These are phyloP conservation scores for Phytophthora boehmeriae DNA, from an alignment of 352 stramenopile species.

Conservation along the genomic window DNA sequence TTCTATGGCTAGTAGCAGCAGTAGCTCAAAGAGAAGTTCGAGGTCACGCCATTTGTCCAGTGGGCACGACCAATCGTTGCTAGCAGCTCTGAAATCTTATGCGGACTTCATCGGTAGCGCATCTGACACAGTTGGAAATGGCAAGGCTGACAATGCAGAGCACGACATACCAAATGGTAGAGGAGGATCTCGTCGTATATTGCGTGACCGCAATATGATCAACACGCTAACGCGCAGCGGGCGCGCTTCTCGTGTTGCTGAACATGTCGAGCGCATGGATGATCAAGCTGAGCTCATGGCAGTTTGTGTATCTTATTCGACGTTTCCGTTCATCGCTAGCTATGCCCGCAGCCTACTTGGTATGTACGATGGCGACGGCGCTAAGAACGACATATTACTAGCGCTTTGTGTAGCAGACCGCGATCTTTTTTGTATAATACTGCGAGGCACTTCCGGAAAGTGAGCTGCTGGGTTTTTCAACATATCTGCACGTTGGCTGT, in stretches of 20 bases:
- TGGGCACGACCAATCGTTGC: constrained; percentile 64
- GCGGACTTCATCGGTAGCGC: constrained; percentile 70
- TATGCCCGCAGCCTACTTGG: constrained; percentile 78
- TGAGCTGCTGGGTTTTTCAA: constrained; percentile 81
- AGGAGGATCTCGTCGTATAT: constrained; percentile 10
- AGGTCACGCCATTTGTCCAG: constrained; percentile 40
- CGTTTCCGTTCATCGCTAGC: constrained; percentile 86
- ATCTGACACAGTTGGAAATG: constrained; percentile 6
- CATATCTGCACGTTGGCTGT: constrained; percentile 80
- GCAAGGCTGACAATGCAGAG: constrained; percentile 35
- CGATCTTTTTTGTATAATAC: constrained; percentile 74
- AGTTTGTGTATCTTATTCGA: constrained; percentile 81
- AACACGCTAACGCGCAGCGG: constrained; percentile 77
- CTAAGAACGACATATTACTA: constrained; percentile 63
- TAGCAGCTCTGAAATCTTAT: constrained; percentile 72
- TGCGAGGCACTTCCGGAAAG: constrained; percentile 75
- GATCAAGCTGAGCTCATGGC: constrained; percentile 72
- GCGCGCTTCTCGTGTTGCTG: constrained; percentile 51
- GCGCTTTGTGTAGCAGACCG: constrained; percentile 58
- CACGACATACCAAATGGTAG: constrained; percentile 30
- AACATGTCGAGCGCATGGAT: constrained; percentile 76
- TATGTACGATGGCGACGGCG: constrained; percentile 70
- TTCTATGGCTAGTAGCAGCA: constrained; percentile 22
- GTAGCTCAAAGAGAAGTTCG: constrained; percentile 20
- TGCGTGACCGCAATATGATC: constrained; percentile 55